Evolutionary conservation across 1,284 basidiomycete species (phyloP), one percentile per base, ranked within the genome.

Genomic region (Chalciporus sp.): DNA sequence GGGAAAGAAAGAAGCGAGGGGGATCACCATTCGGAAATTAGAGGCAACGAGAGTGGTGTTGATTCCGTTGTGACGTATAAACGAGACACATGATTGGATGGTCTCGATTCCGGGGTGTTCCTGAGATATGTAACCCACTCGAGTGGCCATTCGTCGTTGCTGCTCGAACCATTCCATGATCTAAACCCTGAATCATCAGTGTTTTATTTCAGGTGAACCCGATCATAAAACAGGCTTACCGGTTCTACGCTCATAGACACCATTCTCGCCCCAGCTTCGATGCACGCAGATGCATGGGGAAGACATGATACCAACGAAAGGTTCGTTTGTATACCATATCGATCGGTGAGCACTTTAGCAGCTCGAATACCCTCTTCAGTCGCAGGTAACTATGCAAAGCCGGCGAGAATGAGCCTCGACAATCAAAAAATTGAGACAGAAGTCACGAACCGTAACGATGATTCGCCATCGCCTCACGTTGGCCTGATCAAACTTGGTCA

Each of bases 331-430:
- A 84, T 76, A n/a, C 62, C 62, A 49, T 77, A 59, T 42, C 63
- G 62, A 7, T 64, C 54, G 40, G 72, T 65, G 16, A 85, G 73
- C 39, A 64, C 57, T 33, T 63, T 67, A 0, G 81, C 76, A 7
- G 85, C 83, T n/a, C 55, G 52, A 14, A 85, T 72, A 14, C 84
- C 85, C 19, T 69, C 69, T 42, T 78, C 73, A 3, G 82, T 85
- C 10, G 84, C 83, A 28, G 84, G 81, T 43, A 87, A 76, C 84
- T 86, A 42, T 5, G 45, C 33, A 33, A 39, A 9, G 19, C 28
- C 20, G 10, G 17, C 28, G 28, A 29, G 35, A 27, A 7, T 37
- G 19, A 26, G 3, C 28, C n/a, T 37, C 9, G 4, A 31, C 51
- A 2, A 58, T 45, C 51, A 26, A 47, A 33, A 47, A 28, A 9